Evolutionary conservation across 352 stramenopile genomes (phyloP), one percentile per base, ranked within the genome.

Genomic region (Discostella stelligera): DNA sequence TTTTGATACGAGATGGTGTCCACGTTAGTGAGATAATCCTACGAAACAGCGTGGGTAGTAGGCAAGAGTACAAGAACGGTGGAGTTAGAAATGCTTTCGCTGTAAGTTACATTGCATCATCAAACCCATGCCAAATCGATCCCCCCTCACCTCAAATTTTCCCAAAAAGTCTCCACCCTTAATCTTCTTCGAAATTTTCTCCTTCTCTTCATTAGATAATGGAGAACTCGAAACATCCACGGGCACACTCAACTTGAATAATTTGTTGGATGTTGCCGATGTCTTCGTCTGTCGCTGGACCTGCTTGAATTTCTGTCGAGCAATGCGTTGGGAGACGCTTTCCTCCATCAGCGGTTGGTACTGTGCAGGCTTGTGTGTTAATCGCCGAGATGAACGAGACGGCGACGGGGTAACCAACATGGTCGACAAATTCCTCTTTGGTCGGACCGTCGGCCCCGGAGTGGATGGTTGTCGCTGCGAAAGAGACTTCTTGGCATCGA

Each of bases 1-100:
- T 92, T 92, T 50, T 77, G 59, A 37, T 77, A 16, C 9, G 71
- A 85, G 20, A 89, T 70, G 21, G 71, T 66, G 50, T 90, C 69
- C 14, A 90, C 54, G 32, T 85, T 66, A 9, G 59, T 75, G 9
- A 90, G 59, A 62, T 87, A 90, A 11, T 87, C 74, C 53, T 80
- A 39, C 37, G 5, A 9, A 32, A 30, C 32, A 20, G 18, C 21
- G 18, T 21, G n/a, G 41, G 11, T 9, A 32, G 27, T 32, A 32
- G 52, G 52, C 5, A 60, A 20, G 3, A 23, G 23, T 54, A 20
- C 48, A 21, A 49, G 16, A 27, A 49, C n/a, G 16, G 27, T 44
- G 32, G n/a, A 39, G 27, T 32, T 32, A 32, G 27, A 32, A 32
- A 32, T 32, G 27, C 27, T 32, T 32, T 32, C 27, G 27, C 27